phyloP scores from a whole-genome alignment of 768 basidiomycete species.

The Xanthoconium stramineum region DNA sequence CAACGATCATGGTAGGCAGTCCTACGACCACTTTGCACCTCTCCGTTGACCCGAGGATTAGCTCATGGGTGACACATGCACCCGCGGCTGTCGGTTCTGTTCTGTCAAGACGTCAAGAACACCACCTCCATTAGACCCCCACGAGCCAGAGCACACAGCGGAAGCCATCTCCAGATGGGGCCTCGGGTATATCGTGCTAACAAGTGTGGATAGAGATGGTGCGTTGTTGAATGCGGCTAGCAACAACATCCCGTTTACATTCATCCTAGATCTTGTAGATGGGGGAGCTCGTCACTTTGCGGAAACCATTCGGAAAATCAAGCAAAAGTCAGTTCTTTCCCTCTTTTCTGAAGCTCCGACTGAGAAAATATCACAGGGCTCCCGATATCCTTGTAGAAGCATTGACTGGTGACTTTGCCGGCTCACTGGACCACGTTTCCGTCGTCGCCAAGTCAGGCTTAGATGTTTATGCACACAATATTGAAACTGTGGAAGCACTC shows the following conservation, averaged over 20 bases:
- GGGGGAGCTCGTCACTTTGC: conserved; percentile 95
- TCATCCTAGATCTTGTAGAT: conserved; percentile 75
- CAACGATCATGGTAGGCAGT: conserved; percentile 89
- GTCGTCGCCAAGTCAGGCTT: conserved; percentile 88
- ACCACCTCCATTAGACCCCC: conserved; percentile 89
- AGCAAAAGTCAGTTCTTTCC: conserved; percentile 64
- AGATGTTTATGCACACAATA: conserved; percentile 97
- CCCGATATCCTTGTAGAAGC: conserved; percentile 96
- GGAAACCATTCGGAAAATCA: conserved; percentile 91
- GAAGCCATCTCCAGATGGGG: conserved; percentile 99
- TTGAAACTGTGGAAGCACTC: conserved; percentile 92
- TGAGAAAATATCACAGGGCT: conserved; percentile 51
- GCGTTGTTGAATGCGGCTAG: conserved; percentile 22
- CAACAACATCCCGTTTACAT: not conserved
- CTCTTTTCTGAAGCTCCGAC: not conserved
- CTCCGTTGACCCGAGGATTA: conserved; percentile 31
- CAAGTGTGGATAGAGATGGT: conserved; percentile 97
- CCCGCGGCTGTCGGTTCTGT: conserved; percentile 96
- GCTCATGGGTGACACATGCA: conserved; percentile 99
- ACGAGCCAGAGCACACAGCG: conserved; percentile 97
- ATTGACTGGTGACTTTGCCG: conserved; percentile 91
- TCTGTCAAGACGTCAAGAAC: conserved; percentile 90
- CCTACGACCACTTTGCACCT: not conserved
- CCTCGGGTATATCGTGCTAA: conserved; percentile 95
- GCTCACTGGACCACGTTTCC: conserved; percentile 68